These are phyloP conservation scores for Flaveria sonorensis DNA, from an alignment of 129 eudicot species.

Conservation along the genomic window DNA sequence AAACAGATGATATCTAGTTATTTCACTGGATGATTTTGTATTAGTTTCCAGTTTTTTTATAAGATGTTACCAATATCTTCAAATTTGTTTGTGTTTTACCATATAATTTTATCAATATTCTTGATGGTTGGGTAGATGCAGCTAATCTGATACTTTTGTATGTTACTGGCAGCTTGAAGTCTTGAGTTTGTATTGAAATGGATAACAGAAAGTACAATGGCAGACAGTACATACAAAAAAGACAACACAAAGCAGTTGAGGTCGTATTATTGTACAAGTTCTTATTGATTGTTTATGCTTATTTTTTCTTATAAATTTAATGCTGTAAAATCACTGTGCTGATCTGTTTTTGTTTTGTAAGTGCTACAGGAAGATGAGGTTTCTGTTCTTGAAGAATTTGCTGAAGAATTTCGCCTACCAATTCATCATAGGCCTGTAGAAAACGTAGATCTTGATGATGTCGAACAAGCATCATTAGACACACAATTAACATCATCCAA, in stretches of 20 bases:
- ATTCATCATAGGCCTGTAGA: conserved; percentile 87
- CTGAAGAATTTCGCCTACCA: conserved; percentile 87
- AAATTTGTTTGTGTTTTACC: background rate
- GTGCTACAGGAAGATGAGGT: conserved; percentile 50
- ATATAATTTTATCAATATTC: background rate
- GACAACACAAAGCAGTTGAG: conserved; percentile 46
- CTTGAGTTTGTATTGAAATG: conserved; percentile 42
- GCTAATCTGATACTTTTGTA: conserved; percentile 1
- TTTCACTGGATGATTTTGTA: background rate
- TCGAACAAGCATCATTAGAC: conserved; percentile 91
- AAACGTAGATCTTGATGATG: conserved; percentile 85
- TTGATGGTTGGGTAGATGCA: background rate
- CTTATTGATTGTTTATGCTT: background rate
- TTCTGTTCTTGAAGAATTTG: conserved; percentile 61
- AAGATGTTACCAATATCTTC: background rate
- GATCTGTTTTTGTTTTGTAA: conserved; percentile 6
- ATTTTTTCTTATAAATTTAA: background rate
- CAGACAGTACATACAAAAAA: conserved; percentile 47
- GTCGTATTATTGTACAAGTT: conserved; percentile 32
- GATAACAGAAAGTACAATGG: conserved; percentile 57
- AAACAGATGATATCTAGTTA: background rate
- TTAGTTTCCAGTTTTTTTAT: background rate
- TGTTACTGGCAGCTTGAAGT: conserved; percentile 29
- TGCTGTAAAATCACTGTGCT: background rate
- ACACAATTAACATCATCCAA: conserved; percentile 80